These are phyloP conservation scores for Pseudogymnoascus sp. DNA, from an alignment of 2,329 filamentous ascomycete genomes.

Conservation along the genomic window DNA sequence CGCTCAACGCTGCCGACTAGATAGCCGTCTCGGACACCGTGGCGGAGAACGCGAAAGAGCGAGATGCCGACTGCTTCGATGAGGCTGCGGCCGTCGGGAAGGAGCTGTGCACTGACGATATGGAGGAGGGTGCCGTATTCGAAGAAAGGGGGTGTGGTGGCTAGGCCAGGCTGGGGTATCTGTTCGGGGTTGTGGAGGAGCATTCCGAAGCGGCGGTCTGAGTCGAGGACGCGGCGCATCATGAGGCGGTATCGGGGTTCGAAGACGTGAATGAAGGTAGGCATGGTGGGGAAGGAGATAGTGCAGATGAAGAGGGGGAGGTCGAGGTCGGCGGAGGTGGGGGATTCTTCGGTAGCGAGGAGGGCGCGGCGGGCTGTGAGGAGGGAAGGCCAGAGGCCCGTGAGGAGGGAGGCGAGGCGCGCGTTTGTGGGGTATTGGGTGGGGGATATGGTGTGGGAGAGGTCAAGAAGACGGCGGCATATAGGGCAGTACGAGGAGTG, in stretches of 20 bases:
- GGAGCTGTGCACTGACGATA: slow-evolving; percentile 64
- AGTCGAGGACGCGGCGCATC: slow-evolving; percentile 68
- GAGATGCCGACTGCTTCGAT: slow-evolving; percentile 70
- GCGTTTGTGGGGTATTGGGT: slow-evolving; percentile 48
- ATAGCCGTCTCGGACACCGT: slow-evolving; percentile 66
- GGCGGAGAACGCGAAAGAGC: slow-evolving; percentile 63
- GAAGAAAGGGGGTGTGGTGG: slow-evolving; percentile 46
- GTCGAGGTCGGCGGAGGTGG: slow-evolving; percentile 47
- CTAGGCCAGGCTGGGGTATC: slow-evolving; percentile 44
- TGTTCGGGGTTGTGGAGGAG: slow-evolving; percentile 57
- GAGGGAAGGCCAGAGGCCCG: slow-evolving; percentile 60
- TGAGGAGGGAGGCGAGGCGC: slow-evolving; percentile 53
- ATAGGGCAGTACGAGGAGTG: slow-evolving; percentile 72
- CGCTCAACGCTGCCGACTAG: slow-evolving; percentile 66
- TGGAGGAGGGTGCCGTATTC: slow-evolving; percentile 71
- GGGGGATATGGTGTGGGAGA: slow-evolving; percentile 32
- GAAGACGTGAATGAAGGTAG: slow-evolving; percentile 83
- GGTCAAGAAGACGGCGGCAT: slow-evolving; percentile 58
- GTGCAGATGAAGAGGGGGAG: slow-evolving; percentile 76
- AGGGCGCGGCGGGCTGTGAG: slow-evolving; percentile 49
- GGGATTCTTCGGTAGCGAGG: slow-evolving; percentile 48
- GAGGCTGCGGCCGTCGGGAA: slow-evolving; percentile 73
- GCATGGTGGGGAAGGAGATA: slow-evolving; percentile 71
- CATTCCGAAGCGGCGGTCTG: slow-evolving; percentile 74
- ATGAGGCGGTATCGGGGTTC: slow-evolving; percentile 88